These are phyloP conservation scores for Lentinus brumalis DNA, from an alignment of 768 basidiomycete species.

Conservation along the genomic window DNA sequence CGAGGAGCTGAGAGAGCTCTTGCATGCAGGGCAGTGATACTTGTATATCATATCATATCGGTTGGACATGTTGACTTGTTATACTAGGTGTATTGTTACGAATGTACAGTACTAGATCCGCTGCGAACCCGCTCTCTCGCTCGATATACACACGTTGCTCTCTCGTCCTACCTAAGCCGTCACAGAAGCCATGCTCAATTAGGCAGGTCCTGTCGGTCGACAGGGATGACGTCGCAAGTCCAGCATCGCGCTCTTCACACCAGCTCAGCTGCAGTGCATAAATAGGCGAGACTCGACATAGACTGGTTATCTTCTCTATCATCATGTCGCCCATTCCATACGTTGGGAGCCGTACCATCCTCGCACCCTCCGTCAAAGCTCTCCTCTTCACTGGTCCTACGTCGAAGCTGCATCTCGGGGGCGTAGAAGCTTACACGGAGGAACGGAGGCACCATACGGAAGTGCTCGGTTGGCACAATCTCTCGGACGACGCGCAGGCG, in stretches of 20 bases:
- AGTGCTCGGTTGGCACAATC: constrained; percentile 5
- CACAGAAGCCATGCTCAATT: too few relatives aligned
- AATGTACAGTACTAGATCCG: neutral
- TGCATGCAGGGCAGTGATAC: constrained; percentile 48
- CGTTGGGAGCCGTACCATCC: neutral
- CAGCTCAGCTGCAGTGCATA: neutral
- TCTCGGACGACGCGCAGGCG: neutral
- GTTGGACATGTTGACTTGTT: constrained; percentile 12
- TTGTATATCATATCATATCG: constrained; percentile 8
- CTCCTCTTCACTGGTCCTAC: constrained; percentile 1
- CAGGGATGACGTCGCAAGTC: too few relatives aligned
- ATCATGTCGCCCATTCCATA: neutral
- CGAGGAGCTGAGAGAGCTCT: constrained; percentile 60
- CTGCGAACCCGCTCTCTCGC: neutral
- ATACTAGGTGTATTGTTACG: constrained; percentile 15
- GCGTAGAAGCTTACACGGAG: constrained; percentile 5
- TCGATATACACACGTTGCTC: neutral
- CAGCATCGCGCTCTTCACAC: neutral
- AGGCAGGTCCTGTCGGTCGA: too few relatives aligned
- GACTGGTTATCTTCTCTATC: neutral
- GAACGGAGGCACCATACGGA: neutral
- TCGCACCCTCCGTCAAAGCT: neutral
- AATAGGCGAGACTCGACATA: neutral
- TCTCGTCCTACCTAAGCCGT: too few relatives aligned
- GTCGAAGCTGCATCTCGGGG: constrained; percentile 1